phyloP scores from a whole-genome alignment of 306 rosid species.

The Ochetophila trinervis region DNA sequence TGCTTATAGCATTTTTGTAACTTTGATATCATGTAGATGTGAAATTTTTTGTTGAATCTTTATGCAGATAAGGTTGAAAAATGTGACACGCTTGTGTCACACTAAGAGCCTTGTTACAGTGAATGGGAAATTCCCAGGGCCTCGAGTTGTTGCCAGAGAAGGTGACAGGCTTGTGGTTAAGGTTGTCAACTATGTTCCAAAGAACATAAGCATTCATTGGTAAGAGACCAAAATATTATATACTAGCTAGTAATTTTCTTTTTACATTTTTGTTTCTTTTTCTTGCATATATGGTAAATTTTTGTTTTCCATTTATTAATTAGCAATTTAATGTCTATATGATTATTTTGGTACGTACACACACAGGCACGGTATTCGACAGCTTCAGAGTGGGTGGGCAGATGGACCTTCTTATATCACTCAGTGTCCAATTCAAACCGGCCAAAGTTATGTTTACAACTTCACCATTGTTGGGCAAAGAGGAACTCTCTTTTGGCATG shows the following conservation, averaged over 20 bases:
- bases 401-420: background rate
- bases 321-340: background rate
- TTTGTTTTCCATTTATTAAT: no score
- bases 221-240: no score
- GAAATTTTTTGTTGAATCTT: background rate
- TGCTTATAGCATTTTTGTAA: background rate
- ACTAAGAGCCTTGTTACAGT: constrained; percentile 56
- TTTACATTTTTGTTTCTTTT: background rate
- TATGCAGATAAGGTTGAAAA: constrained; percentile 45
- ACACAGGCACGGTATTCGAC: background rate
- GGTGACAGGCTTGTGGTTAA: constrained; percentile 61
- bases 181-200: constrained; percentile 68
- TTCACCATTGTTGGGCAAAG: constrained; percentile 11
- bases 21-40: background rate
- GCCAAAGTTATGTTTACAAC: constrained; percentile 8
- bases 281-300: no score
- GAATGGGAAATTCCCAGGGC: constrained; percentile 69
- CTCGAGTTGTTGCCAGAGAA: constrained; percentile 58
- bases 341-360: no score
- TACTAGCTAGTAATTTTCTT: no score
- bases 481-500: constrained; percentile 27
- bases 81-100: constrained; percentile 56
- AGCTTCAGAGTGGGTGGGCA: background rate
- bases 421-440: background rate
- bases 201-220: constrained; percentile 66